Evolutionary conservation across 177 flowering plant species (phyloP), one percentile per base, ranked within the genome.

Genomic region (Vitis hybrid): DNA sequence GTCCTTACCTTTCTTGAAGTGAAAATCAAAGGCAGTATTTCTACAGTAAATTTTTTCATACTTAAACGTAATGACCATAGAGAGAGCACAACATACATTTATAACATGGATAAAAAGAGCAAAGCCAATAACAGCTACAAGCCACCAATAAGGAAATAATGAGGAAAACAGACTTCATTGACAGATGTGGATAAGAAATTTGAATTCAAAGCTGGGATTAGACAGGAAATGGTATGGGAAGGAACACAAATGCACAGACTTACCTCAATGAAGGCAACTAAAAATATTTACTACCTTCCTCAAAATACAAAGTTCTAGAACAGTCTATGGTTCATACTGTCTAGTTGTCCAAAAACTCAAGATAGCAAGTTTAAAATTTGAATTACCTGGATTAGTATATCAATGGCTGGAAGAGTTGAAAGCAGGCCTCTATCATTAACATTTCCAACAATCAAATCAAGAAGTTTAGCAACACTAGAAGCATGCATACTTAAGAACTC

Each of bases 361-460:
- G 66, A 4, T 18, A 15, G n/a, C 56, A 20, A 65, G 56, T 51
- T 14, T 20, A 0, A 52, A 62, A 28, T 59, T 22, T 24, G 51
- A 77, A 62, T 24, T 82, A 95, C 99, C 98, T 93, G 98, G 70
- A 95, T 68, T 33, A 95, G 79, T 68, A 86, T 73, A 76, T 95
- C 99, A 80, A 95, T 83, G 62, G 88, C 82, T 0, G 96, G 99
- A 74, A 95, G 89, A 55, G 83, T 80, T 74, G 98, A 82, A 15
- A 85, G 85, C 69, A 93, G 80, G 18, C 99, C 98, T 85, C 70
- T 90, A 69, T 95, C 92, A 82, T 89, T 95, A 47, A 93, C 98
- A 86, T 87, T 93, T 58, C 90, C 94, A 59, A 93, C 88, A 72
- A 91, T 79, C 58, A 83, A 74, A 79, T 95, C 98, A 73, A 95